Conservation (phyloP, 495 filamentous ascomycete genomes). For the Hypoxylon cercidicola region DNA sequence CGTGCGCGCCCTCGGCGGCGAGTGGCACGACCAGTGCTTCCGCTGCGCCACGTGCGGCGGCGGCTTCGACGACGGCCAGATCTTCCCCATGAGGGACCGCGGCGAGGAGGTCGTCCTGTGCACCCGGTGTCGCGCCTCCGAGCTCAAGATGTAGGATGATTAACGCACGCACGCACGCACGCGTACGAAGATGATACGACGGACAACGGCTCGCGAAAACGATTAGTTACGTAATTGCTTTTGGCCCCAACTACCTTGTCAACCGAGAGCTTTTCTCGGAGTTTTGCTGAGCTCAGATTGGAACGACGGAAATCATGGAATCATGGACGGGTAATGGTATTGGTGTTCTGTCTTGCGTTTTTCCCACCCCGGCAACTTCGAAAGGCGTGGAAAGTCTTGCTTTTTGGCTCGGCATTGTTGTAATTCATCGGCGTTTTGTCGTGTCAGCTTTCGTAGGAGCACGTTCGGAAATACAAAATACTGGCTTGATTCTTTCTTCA, state of each 20-base stretch:
- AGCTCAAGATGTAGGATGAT: slow-evolving; percentile 63
- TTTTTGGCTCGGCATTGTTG: neutral
- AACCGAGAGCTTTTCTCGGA: too few relatives aligned
- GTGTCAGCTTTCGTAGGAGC: neutral
- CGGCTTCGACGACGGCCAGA: slow-evolving; percentile 65
- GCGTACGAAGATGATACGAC: too few relatives aligned
- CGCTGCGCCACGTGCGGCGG: slow-evolving; percentile 69
- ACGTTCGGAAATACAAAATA: slow-evolving; percentile 1
- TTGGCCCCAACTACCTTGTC: too few relatives aligned
- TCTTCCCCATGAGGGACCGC: slow-evolving; percentile 60
- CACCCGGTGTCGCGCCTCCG: slow-evolving; percentile 58
- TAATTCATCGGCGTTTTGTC: neutral
- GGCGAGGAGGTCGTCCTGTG: slow-evolving; percentile 59
- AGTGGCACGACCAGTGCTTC: slow-evolving; percentile 97
- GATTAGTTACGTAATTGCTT: too few relatives aligned
- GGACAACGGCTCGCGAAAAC: too few relatives aligned
- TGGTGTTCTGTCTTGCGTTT: neutral
- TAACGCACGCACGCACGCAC: too few relatives aligned
- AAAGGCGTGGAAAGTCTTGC: neutral
- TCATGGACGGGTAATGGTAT: too few relatives aligned
- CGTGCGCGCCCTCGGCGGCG: slow-evolving; percentile 83
- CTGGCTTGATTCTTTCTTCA: neutral
- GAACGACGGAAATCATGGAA: too few relatives aligned
- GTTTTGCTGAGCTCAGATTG: too few relatives aligned
- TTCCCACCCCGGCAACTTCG: neutral